Base-by-base conservation (phyloP, 371 early-diverging fungal genomes). In the Phascolomyces articulosus region DNA sequence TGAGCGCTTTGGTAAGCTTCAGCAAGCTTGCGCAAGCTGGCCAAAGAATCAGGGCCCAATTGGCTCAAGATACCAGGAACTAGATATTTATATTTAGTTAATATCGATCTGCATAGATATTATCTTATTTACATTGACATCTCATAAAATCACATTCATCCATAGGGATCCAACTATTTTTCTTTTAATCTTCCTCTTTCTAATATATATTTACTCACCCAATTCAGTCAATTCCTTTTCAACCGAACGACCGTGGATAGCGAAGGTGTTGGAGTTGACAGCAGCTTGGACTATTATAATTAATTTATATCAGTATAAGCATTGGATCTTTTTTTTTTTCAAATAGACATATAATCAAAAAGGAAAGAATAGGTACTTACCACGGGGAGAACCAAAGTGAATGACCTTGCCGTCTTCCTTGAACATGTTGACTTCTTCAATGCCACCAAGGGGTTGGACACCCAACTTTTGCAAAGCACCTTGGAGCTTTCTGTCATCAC, bases 381-480 rank as follows among this genome's bases (percentile, higher is more conserved):
- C 94, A 79, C 92, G 94, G 68, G 99, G 97, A 62, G 84, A 82
- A 73, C 74, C 79, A 79, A 98, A 97, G 91, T 97, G 94, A 71
- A 97, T 80, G 72, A 98, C 93, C 79, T 91, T 90, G 72, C 96
- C 96, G 72, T 96, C 94, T 63, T 90, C 90, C 84, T 88, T 91
- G 90, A 98, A 98, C 95, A 98, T 96, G 93, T 98, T 98, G 85
- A 98, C 96, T 77, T 97, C 96, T 81, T 97, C 98, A 76, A 98
- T 92, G 69, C 85, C 88, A 66, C 78, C 63, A 69, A 97, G 86
- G 68, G 91, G 87, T 83, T 93, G 94, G 61, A 93, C 91, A 71
- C 90, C 84, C 59, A 96, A 80, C 89, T 95, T 96, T 82, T 94
- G 95, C 63, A 96, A 79, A 57, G 91, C 84, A 58, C 87, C 80